Evolutionary conservation across 2,329 filamentous ascomycete genomes (phyloP).

Genomic region (Pseudogymnoascus sp.): DNA sequence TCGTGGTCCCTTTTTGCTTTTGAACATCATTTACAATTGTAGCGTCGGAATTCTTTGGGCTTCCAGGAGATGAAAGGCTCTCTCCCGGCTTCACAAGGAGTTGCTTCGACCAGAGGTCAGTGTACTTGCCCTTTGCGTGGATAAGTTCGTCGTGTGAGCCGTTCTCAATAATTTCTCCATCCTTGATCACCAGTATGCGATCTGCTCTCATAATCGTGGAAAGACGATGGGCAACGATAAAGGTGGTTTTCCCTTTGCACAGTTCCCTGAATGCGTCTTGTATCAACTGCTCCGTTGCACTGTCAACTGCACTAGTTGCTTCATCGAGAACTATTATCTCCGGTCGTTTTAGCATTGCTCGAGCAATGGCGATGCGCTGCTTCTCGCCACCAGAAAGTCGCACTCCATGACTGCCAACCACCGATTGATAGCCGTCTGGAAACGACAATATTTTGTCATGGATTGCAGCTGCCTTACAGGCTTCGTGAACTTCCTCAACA

Average conservation of each 20-base stretch:
- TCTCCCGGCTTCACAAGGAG: constrained; percentile 24
- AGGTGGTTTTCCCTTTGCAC: constrained; percentile 41
- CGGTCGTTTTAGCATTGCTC: constrained; percentile 13
- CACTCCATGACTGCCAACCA: background rate
- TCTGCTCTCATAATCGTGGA: constrained; percentile 47
- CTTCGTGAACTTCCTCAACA: constrained; percentile 43
- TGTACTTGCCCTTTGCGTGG: constrained; percentile 40
- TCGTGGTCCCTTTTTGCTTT: constrained; percentile 3
- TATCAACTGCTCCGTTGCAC: constrained; percentile 37
- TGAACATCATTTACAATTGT: constrained; percentile 26
- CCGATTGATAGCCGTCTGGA: constrained; percentile 11
- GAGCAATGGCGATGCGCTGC: constrained; percentile 13
- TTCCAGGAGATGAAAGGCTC: constrained; percentile 20
- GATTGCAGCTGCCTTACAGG: constrained; percentile 13
- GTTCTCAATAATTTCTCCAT: constrained; percentile 42
- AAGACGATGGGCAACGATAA: constrained; percentile 37
- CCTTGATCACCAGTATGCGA: constrained; percentile 44
- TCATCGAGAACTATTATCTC: constrained; percentile 14
- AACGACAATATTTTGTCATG: constrained; percentile 14
- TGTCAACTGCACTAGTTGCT: constrained; percentile 43
- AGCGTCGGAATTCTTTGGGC: constrained; percentile 20
- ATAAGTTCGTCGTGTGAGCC: constrained; percentile 44
- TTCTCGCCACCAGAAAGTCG: constrained; percentile 14
- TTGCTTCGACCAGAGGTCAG: constrained; percentile 44
- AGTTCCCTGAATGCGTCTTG: constrained; percentile 39